These are phyloP conservation scores for Aspergillus avenaceus DNA, from an alignment of 495 filamentous ascomycete species.

Conservation along the genomic window DNA sequence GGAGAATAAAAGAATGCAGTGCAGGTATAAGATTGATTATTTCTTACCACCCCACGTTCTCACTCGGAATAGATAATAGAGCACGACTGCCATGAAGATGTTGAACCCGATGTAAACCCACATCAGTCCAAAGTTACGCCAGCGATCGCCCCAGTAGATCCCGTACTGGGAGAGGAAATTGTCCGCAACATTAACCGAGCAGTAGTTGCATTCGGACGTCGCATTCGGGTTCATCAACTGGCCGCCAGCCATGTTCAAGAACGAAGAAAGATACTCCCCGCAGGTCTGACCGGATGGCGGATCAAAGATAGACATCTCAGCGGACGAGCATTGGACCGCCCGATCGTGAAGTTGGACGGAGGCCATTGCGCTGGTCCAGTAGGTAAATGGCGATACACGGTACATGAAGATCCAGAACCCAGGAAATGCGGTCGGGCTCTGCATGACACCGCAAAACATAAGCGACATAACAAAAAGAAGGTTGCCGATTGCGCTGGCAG, in stretches of 20 bases:
- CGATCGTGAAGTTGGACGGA: constrained; percentile 51
- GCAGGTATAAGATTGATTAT: too few species aligned
- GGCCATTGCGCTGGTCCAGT: constrained; percentile 21
- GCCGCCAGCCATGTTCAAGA: constrained; percentile 23
- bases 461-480: constrained; percentile 54
- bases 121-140: constrained; percentile 43
- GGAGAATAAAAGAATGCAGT: too few species aligned
- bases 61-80: constrained; percentile 50
- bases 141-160: constrained; percentile 34
- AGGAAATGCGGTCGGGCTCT: constrained; percentile 51
- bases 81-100: constrained; percentile 35
- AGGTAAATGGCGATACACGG: constrained; percentile 58
- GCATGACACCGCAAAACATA: constrained; percentile 58
- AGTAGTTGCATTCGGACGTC: constrained; percentile 36
- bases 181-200: constrained; percentile 36
- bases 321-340: constrained; percentile 46
- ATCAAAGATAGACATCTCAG: constrained; percentile 51
- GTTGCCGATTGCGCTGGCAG: constrained; percentile 49
- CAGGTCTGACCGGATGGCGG: constrained; percentile 48
- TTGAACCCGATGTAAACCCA: constrained; percentile 51
- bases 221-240: constrained; percentile 35
- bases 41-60: constrained; percentile 23
- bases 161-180: constrained; percentile 28
- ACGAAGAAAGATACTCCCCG: constrained; percentile 34
- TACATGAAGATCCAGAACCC: constrained; percentile 73